These are phyloP conservation scores for Periconia digitata DNA, from an alignment of 2,329 filamentous ascomycete genomes.

Conservation along the genomic window DNA sequence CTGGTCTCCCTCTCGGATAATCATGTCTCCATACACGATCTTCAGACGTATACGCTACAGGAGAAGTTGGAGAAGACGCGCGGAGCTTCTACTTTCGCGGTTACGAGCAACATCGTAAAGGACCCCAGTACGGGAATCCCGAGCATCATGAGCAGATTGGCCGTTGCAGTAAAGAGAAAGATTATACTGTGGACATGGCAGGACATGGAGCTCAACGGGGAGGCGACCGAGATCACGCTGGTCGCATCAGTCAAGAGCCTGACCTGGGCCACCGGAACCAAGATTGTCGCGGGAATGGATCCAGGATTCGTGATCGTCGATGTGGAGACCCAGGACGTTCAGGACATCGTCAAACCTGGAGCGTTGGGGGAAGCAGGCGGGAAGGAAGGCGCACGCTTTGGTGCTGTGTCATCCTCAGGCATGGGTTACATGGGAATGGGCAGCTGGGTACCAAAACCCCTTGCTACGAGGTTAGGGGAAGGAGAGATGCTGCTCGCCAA, in stretches of 20 bases:
- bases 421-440: constrained; percentile 98
- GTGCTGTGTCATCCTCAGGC: constrained; percentile 77
- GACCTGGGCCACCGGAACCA: constrained; percentile 87
- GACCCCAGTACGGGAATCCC: constrained; percentile 85
- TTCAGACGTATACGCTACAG: constrained; percentile 79
- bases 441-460: constrained; percentile 85
- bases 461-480: constrained; percentile 79
- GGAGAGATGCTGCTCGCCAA: constrained; percentile 92
- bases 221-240: constrained; percentile 75
- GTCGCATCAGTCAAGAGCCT: constrained; percentile 83
- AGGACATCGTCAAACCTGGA: constrained; percentile 78
- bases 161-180: constrained; percentile 89
- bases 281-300: constrained; percentile 86
- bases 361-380: constrained; percentile 66
- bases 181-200: constrained; percentile 94
- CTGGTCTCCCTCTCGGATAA: constrained; percentile 90
- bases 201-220: constrained; percentile 80
- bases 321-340: constrained; percentile 70
- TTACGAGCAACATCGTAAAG: constrained; percentile 93
- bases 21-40: constrained; percentile 85
- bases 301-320: constrained; percentile 89
- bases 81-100: constrained; percentile 86
- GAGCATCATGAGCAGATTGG: constrained; percentile 87
- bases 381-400: constrained; percentile 73
- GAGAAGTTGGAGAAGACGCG: constrained; percentile 81